phyloP scores from a whole-genome alignment of 2,329 filamentous ascomycete genomes.

The Penicillium occitanis region DNA sequence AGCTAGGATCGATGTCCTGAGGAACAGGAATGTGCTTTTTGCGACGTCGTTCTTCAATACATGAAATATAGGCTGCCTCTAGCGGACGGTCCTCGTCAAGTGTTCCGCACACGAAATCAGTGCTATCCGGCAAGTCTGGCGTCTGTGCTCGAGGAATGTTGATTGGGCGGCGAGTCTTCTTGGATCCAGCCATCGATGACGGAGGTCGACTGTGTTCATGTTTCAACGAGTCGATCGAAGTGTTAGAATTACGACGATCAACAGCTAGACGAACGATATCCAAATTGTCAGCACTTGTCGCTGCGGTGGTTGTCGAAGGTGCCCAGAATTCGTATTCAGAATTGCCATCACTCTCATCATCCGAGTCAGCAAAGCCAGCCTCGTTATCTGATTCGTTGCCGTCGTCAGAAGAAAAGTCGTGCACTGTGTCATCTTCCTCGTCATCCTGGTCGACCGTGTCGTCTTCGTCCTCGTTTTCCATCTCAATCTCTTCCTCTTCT shows the following conservation, averaged over 20 bases:
- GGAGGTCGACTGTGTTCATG: slow-evolving; percentile 31
- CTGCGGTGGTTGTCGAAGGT: slow-evolving; percentile 45
- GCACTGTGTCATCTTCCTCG: slow-evolving; percentile 59
- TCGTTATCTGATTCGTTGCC: slow-evolving; percentile 82
- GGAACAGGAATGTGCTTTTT: slow-evolving; percentile 80
- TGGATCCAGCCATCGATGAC: slow-evolving; percentile 29
- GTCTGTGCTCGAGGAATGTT: slow-evolving; percentile 60
- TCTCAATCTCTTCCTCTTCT: slow-evolving; percentile 59
- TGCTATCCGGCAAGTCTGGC: slow-evolving; percentile 90
- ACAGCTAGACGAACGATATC: slow-evolving; percentile 49
- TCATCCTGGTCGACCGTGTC: slow-evolving; percentile 57
- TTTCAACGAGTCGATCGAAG: slow-evolving; percentile 54
- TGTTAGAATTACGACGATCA: slow-evolving; percentile 52
- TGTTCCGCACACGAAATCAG: slow-evolving; percentile 98
- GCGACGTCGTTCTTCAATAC: slow-evolving; percentile 75
- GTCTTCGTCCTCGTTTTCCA: slow-evolving; percentile 53
- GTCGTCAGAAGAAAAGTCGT: slow-evolving; percentile 54
- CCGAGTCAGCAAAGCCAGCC: slow-evolving; percentile 68
- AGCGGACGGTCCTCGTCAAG: slow-evolving; percentile 91
- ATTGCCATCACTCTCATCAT: slow-evolving; percentile 64
- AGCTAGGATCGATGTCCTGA: slow-evolving; percentile 97
- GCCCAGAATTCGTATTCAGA: slow-evolving; percentile 68
- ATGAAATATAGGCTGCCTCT: slow-evolving; percentile 90
- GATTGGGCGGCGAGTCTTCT: slow-evolving; percentile 38
- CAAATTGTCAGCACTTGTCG: slow-evolving; percentile 55